These are phyloP conservation scores for Kingdonia uniflora DNA, from an alignment of 164 flowering plant genomes.

Conservation along the genomic window DNA sequence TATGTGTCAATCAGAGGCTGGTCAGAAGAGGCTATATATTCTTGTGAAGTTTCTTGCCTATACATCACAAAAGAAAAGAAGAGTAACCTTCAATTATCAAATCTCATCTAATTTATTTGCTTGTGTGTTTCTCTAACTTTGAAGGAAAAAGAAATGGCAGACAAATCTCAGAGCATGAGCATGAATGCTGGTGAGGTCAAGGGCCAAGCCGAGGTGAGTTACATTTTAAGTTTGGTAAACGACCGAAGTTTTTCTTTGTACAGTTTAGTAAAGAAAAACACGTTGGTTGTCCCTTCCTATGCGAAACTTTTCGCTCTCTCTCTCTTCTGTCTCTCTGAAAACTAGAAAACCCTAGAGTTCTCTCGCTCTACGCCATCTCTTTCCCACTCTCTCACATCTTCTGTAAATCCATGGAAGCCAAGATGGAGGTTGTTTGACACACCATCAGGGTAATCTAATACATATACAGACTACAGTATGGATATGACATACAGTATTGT, in stretches of 20 bases:
- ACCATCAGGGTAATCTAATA: too few relatives aligned
- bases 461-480: neutral
- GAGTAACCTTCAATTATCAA: too few relatives aligned
- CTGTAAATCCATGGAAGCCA: too few relatives aligned
- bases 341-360: too few relatives aligned
- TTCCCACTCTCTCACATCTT: too few relatives aligned
- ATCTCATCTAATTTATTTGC: too few relatives aligned
- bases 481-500: too few relatives aligned
- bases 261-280: neutral
- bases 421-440: too few relatives aligned
- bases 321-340: neutral
- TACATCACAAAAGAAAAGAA: neutral
- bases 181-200: slow-evolving; percentile 55
- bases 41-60: neutral
- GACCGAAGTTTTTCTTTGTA: neutral
- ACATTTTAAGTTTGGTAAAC: too few relatives aligned
- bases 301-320: neutral
- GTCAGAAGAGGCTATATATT: slow-evolving; percentile 4
- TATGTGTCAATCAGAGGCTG: neutral
- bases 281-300: neutral
- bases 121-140: too few relatives aligned
- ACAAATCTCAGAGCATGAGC: slow-evolving; percentile 22
- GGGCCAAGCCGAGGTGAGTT: slow-evolving; percentile 37
- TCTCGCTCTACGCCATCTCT: too few relatives aligned
- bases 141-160: slow-evolving; percentile 1